These are phyloP conservation scores for Verticillium klebahnii DNA, from an alignment of 2,329 filamentous ascomycete species.

Conservation along the genomic window DNA sequence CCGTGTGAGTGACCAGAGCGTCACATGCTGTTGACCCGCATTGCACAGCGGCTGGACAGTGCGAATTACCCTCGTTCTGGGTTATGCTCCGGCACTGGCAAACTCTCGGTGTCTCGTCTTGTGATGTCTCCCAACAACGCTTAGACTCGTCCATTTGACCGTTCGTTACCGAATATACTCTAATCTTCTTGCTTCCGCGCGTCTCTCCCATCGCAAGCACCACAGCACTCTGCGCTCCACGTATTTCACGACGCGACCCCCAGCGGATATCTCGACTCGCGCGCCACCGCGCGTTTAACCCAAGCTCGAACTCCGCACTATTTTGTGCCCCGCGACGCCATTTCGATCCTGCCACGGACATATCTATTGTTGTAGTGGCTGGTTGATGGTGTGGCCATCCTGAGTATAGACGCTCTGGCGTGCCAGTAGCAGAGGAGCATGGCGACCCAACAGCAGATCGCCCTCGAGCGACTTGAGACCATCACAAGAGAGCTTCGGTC, in stretches of 20 bases:
- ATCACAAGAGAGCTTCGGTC: conserved; percentile 52
- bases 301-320: not conserved
- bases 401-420: conserved; percentile 10
- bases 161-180: not conserved
- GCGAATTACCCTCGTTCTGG: not conserved
- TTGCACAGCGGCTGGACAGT: not conserved
- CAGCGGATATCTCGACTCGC: not conserved
- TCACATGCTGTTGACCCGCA: not conserved
- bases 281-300: not conserved
- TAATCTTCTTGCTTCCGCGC: not conserved
- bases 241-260: not conserved
- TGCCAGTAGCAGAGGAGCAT: conserved; percentile 22
- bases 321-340: not conserved
- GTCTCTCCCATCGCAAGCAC: not conserved
- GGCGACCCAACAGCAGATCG: conserved; percentile 44
- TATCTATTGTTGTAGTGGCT: not conserved
- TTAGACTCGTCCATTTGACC: not conserved
- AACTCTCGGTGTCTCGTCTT: not conserved
- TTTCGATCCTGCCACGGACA: not conserved
- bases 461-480: conserved; percentile 50
- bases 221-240: not conserved
- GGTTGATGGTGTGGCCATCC: not conserved
- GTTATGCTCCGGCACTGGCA: not conserved
- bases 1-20: not conserved
- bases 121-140: not conserved